A percentile compares a stretch with the other conserved stretches of the same genome.
Evolutionary conservation across 768 basidiomycete genomes (phyloP).

Genomic region (Leccinum subtestaceum): DNA sequence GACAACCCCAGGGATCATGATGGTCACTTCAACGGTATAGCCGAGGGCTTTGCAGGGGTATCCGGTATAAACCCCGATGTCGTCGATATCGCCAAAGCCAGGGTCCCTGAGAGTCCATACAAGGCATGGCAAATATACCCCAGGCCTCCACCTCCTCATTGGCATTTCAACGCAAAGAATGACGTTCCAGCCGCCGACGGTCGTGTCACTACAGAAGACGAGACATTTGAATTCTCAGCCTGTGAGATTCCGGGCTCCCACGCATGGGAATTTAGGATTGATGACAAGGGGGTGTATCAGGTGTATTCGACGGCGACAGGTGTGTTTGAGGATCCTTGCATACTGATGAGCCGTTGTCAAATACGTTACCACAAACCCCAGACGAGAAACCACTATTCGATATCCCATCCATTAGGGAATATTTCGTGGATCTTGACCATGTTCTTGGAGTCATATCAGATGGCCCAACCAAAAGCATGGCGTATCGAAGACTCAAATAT

Average conservation of each 20-base stretch:
- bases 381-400: conserved; percentile 63
- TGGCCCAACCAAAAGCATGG: conserved; percentile 95
- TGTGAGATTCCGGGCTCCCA: conserved; percentile 70
- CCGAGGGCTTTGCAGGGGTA: conserved; percentile 59
- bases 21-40: conserved; percentile 65
- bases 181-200: conserved; percentile 43
- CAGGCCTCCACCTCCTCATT: conserved; percentile 89
- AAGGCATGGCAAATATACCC: conserved; percentile 89
- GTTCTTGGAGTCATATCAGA: conserved; percentile 88
- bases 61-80: conserved; percentile 63
- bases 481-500: conserved; percentile 88
- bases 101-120: conserved; percentile 33
- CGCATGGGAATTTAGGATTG: conserved; percentile 66
- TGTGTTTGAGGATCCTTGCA: neutral
- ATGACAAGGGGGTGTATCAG: conserved; percentile 89
- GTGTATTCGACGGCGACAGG: conserved; percentile 50
- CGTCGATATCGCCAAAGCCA: conserved; percentile 35
- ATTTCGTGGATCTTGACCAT: conserved; percentile 94
- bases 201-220: conserved; percentile 24
- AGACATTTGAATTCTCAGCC: conserved; percentile 68
- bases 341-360: neutral
- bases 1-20: conserved; percentile 95
- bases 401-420: conserved; percentile 86
- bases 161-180: conserved; percentile 75
- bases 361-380: conserved; percentile 13